A percentile compares a stretch with the other conserved stretches of the same genome.
Evolutionary conservation across 2,329 filamentous ascomycete genomes (phyloP).

Genomic region (Arthrinium puccinioides): DNA sequence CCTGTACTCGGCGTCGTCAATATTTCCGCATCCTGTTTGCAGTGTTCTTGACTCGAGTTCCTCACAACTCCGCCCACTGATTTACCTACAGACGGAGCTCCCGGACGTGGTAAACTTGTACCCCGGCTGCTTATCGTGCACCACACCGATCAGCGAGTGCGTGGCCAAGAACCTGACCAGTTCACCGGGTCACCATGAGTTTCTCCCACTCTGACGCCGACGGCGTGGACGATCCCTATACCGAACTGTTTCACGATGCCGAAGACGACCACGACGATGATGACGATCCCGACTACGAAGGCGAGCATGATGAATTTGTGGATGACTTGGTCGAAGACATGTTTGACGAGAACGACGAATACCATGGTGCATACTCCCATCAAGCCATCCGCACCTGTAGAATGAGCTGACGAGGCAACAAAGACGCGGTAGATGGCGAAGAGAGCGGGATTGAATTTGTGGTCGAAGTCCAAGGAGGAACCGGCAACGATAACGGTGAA

Average conservation of each 20-base stretch:
- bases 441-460: conserved; percentile 15
- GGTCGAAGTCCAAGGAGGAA: conserved; percentile 22
- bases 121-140: background rate
- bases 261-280: conserved; percentile 14
- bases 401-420: background rate
- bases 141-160: background rate
- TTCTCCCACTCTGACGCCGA: background rate
- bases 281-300: conserved; percentile 15
- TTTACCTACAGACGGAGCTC: too few species aligned
- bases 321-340: conserved; percentile 15
- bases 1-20: background rate
- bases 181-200: conserved; percentile 2
- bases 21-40: too few species aligned
- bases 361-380: conserved; percentile 16
- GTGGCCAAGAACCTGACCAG: background rate
- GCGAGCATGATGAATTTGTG: conserved; percentile 16
- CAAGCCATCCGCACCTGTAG: background rate
- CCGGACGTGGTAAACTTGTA: background rate
- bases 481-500: conserved; percentile 17
- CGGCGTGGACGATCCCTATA: background rate
- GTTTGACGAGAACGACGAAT: conserved; percentile 20
- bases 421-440: conserved; percentile 12
- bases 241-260: conserved; percentile 17
- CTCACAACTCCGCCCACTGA: background rate
- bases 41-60: background rate